These are phyloP conservation scores for Caulochytrium protostelioides DNA, from an alignment of 371 early-diverging fungal genomes.

Conservation along the genomic window DNA sequence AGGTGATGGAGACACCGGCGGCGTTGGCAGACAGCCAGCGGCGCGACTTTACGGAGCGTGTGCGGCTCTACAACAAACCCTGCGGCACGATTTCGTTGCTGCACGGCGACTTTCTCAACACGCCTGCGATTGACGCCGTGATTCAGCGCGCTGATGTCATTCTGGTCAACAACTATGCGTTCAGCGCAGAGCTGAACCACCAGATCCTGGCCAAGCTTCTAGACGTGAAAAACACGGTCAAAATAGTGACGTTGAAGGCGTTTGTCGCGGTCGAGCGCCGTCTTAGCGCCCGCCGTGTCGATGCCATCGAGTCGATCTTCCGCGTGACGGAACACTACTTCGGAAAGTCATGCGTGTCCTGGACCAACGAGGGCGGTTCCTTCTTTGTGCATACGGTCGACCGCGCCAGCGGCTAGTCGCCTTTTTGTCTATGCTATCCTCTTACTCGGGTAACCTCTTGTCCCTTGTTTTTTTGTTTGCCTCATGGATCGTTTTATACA, in stretches of 20 bases:
- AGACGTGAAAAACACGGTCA: constrained; percentile 75
- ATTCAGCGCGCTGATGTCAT: constrained; percentile 55
- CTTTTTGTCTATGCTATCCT: too few relatives aligned
- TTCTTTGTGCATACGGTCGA: constrained; percentile 72
- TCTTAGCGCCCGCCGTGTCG: constrained; percentile 48
- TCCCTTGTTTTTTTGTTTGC: too few relatives aligned
- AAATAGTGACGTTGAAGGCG: constrained; percentile 21
- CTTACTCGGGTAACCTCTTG: too few relatives aligned
- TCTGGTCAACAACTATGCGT: constrained; percentile 85
- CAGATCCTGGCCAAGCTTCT: constrained; percentile 55
- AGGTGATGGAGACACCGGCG: constrained; percentile 74
- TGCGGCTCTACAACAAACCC: constrained; percentile 38
- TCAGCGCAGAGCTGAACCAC: constrained; percentile 62
- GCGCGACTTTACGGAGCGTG: constrained; percentile 59
- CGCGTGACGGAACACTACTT: constrained; percentile 49
- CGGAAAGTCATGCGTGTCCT: constrained; percentile 63
- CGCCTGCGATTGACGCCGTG: constrained; percentile 9
- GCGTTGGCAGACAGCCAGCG: constrained; percentile 52
- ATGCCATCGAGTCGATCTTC: constrained; percentile 66
- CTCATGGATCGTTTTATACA: too few relatives aligned
- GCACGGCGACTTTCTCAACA: constrained; percentile 36
- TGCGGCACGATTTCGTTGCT: constrained; percentile 13
- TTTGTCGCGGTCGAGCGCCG: constrained; percentile 59
- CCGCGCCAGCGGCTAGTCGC: too few relatives aligned
- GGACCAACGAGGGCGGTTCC: constrained; percentile 72